A percentile compares a stretch with the other conserved stretches of the same genome.
Evolutionary conservation across 805 yeast genomes (phyloP).

Genomic region (Sugiyamaella americana): DNA sequence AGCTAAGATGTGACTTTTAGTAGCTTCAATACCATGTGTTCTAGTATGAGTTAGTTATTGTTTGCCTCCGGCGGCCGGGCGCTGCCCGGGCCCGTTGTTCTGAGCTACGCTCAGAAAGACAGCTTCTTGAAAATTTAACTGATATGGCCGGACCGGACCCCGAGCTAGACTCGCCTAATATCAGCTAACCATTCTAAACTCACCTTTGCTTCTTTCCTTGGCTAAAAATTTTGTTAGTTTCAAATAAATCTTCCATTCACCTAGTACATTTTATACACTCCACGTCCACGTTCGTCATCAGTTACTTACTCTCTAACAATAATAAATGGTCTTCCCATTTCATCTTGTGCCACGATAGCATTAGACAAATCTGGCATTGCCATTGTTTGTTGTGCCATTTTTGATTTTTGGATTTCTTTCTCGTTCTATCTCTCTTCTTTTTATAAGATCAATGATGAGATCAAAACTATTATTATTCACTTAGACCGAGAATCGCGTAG

Average conservation of each 20-base stretch:
- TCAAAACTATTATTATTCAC: too few relatives aligned
- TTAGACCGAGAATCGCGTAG: not conserved
- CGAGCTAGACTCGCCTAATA: too few relatives aligned
- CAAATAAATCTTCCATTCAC: not conserved
- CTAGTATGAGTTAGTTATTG: slow-evolving; percentile 32
- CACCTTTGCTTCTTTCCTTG: slow-evolving; percentile 15
- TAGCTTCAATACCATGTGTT: slow-evolving; percentile 73
- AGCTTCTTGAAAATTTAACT: too few relatives aligned
- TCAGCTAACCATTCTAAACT: not conserved
- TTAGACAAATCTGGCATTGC: slow-evolving; percentile 88
- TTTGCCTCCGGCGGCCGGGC: too few relatives aligned
- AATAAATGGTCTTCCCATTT: slow-evolving; percentile 97
- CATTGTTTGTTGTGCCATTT: slow-evolving; percentile 22
- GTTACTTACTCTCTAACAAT: slow-evolving; percentile 78
- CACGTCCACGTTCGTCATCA: not conserved
- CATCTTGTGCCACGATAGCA: slow-evolving; percentile 98
- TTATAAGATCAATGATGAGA: too few relatives aligned
- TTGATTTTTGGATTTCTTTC: too few relatives aligned
- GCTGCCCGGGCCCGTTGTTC: too few relatives aligned
- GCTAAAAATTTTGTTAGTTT: not conserved
- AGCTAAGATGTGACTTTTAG: slow-evolving; percentile 79
- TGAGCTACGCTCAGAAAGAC: too few relatives aligned
- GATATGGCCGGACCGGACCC: too few relatives aligned
- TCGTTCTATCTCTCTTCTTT: too few relatives aligned
- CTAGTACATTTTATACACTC: too few relatives aligned